phyloP scores from a whole-genome alignment of 495 filamentous ascomycete genomes.

The Talaromyces ruber region DNA sequence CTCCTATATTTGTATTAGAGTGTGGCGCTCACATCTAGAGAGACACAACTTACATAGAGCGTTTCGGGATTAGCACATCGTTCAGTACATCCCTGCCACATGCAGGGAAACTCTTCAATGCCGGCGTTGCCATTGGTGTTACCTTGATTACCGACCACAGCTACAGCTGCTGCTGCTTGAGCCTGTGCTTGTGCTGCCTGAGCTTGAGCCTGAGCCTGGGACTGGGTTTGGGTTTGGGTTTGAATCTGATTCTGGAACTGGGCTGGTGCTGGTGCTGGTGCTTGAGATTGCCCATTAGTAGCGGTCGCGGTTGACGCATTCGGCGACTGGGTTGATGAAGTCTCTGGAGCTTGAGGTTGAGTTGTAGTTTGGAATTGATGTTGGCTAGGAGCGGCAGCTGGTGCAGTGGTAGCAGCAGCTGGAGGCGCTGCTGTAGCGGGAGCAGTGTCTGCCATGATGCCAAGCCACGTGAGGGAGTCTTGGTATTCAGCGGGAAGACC shows the following conservation, averaged over 20 bases:
- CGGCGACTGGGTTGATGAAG: not conserved
- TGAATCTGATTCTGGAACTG: slow-evolving; percentile 1
- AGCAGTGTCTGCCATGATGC: slow-evolving; percentile 1
- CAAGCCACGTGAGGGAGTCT: slow-evolving; percentile 6
- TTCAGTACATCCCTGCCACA: slow-evolving; percentile 82
- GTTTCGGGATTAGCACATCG: slow-evolving; percentile 68
- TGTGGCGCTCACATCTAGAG: not conserved
- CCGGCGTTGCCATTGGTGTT: slow-evolving; percentile 14
- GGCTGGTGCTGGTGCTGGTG: not conserved
- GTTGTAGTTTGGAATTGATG: not conserved
- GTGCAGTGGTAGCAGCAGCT: slow-evolving; percentile 12
- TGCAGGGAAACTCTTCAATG: slow-evolving; percentile 62
- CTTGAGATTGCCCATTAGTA: not conserved
- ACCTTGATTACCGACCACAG: slow-evolving; percentile 30
- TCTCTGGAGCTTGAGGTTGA: not conserved
- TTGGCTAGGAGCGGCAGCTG: slow-evolving; percentile 19
- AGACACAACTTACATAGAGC: slow-evolving; percentile 71
- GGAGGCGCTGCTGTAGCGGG: slow-evolving; percentile 2
- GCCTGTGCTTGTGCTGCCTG: slow-evolving; percentile 12
- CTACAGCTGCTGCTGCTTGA: slow-evolving; percentile 26
- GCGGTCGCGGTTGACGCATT: not conserved
- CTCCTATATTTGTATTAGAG: slow-evolving; percentile 50
- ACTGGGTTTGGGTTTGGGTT: slow-evolving; percentile 12
- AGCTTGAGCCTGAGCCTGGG: slow-evolving; percentile 12
- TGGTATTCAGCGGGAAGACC: slow-evolving; percentile 7